phyloP scores from a whole-genome alignment of 805 yeast species.

The Candida sphagnicola region DNA sequence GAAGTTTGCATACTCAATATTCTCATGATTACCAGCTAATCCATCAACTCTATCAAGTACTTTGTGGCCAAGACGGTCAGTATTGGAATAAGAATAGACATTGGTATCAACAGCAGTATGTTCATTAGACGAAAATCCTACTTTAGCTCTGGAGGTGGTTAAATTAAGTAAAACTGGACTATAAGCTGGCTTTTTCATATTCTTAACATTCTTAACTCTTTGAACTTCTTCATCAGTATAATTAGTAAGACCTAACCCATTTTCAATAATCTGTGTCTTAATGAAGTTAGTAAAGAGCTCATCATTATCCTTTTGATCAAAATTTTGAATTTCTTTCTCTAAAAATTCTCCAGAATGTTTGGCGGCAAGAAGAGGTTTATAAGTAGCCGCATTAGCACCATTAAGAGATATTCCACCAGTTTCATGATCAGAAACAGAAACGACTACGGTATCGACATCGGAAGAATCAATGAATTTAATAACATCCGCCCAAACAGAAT shows the following conservation, averaged over 20 bases:
- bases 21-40: conserved; percentile 74
- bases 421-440: conserved; percentile 90
- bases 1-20: conserved; percentile 71
- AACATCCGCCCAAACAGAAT: conserved; percentile 72
- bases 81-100: conserved; percentile 70
- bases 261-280: conserved; percentile 45
- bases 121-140: conserved; percentile 90
- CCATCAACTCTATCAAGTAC: conserved; percentile 29
- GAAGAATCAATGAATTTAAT: conserved; percentile 61
- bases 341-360: conserved; percentile 75
- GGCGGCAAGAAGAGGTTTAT: conserved; percentile 55
- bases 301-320: conserved; percentile 13
- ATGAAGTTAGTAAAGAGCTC: conserved; percentile 39
- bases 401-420: conserved; percentile 85
- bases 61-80: conserved; percentile 33
- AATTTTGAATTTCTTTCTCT: conserved; percentile 40
- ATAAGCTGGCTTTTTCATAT: not conserved
- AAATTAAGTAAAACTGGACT: conserved; percentile 30
- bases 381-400: conserved; percentile 62
- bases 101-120: conserved; percentile 91
- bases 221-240: conserved; percentile 46
- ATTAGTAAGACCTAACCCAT: conserved; percentile 58
- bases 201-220: conserved; percentile 4
- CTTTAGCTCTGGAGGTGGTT: conserved; percentile 69
- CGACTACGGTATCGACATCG: conserved; percentile 71